phyloP scores from a whole-genome alignment of 2,329 filamentous ascomycete genomes.

The Claviceps africana region DNA sequence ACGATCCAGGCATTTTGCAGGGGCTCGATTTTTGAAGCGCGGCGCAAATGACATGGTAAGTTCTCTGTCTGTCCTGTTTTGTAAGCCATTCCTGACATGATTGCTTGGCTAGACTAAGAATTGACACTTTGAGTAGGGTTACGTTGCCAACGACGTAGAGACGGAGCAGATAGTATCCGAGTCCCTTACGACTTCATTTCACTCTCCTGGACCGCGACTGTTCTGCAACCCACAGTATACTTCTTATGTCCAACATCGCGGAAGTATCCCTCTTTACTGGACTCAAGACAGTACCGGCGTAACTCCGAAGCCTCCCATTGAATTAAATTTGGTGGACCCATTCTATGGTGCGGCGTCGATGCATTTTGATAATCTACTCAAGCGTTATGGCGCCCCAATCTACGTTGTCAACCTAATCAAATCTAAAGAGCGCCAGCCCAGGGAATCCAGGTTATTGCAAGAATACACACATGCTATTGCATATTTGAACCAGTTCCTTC shows the following conservation, averaged over 20 bases:
- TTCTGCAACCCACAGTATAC: constrained; percentile 87
- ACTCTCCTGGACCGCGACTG: constrained; percentile 71
- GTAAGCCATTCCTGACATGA: background rate
- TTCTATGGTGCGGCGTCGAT: constrained; percentile 88
- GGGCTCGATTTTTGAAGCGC: constrained; percentile 84
- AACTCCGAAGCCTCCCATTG: constrained; percentile 89
- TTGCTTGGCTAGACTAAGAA: background rate
- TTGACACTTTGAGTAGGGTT: constrained; percentile 40
- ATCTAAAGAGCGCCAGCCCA: constrained; percentile 68
- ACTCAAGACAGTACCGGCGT: constrained; percentile 92
- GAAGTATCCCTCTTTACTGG: constrained; percentile 95
- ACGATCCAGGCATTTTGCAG: constrained; percentile 84
- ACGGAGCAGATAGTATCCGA: constrained; percentile 98
- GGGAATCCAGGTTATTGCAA: constrained; percentile 78
- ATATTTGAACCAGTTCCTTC: constrained; percentile 91
- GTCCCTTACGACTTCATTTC: constrained; percentile 86
- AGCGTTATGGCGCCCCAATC: constrained; percentile 81
- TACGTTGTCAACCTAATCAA: constrained; percentile 91
- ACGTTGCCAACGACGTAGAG: constrained; percentile 96
- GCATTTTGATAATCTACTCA: constrained; percentile 90
- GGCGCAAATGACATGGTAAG: constrained; percentile 71
- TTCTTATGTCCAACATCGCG: constrained; percentile 90
- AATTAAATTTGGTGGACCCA: constrained; percentile 87
- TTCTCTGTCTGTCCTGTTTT: background rate
- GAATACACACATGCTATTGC: constrained; percentile 79